Conservation (phyloP, 1,284 basidiomycete genomes). For the Microbotryomycetes sp. region DNA sequence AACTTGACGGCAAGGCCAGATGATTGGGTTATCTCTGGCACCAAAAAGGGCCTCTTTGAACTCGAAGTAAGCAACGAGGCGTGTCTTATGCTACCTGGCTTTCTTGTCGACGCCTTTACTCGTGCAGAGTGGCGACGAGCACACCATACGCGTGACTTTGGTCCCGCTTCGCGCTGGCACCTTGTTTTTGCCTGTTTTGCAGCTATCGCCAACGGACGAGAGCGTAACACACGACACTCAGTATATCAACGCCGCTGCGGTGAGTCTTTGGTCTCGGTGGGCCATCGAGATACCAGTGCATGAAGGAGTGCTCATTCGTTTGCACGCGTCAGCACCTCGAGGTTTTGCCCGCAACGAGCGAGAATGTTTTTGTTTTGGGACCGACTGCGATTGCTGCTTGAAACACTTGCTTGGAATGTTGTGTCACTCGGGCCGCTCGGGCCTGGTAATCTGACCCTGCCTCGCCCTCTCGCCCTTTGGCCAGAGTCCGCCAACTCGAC, state of each 20-base stretch:
- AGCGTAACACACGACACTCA: slow-evolving; percentile 55
- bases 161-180: slow-evolving; percentile 72
- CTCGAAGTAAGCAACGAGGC: slow-evolving; percentile 50
- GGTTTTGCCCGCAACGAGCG: too few relatives aligned
- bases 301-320: too few relatives aligned
- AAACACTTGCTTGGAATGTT: too few relatives aligned
- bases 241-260: slow-evolving; percentile 59
- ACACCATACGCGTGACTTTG: slow-evolving; percentile 53
- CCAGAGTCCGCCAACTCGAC: too few relatives aligned
- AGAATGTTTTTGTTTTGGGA: too few relatives aligned
- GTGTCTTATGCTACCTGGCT: slow-evolving; percentile 1
- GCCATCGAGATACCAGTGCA: too few relatives aligned
- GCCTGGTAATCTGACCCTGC: too few relatives aligned
- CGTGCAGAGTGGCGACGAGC: slow-evolving; percentile 55
- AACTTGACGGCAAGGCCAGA: slow-evolving; percentile 62
- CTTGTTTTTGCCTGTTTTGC: slow-evolving; percentile 60
- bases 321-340: too few relatives aligned
- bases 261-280: too few relatives aligned
- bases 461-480: too few relatives aligned
- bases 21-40: slow-evolving; percentile 75
- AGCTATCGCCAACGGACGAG: slow-evolving; percentile 48
- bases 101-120: background rate
- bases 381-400: too few relatives aligned
- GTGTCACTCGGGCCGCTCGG: too few relatives aligned
- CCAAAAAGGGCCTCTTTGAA: slow-evolving; percentile 65